phyloP scores from a whole-genome alignment of 352 stramenopile species.

The Phytophthora niederhauseri region DNA sequence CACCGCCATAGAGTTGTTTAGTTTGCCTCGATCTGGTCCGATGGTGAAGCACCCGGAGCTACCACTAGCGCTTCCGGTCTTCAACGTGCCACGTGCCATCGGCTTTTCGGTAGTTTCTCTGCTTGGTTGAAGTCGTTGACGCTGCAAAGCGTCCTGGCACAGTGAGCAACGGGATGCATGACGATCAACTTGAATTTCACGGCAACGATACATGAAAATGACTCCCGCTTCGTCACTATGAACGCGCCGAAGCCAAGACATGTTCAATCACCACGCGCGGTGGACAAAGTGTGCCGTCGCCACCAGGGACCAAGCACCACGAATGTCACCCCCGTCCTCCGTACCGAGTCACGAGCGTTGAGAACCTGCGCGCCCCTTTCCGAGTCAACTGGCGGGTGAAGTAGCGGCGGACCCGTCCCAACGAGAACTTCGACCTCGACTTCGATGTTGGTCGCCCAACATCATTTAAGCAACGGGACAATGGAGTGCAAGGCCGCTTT shows the following conservation, averaged over 20 bases:
- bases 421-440: not conserved
- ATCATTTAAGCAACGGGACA: not conserved
- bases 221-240: not conserved
- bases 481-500: slow-evolving; percentile 18
- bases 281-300: not conserved
- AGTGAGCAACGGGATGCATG: not conserved
- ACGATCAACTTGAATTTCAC: slow-evolving; percentile 2
- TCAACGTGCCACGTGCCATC: not conserved
- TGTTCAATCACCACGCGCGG: not conserved
- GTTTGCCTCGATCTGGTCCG: slow-evolving; percentile 4
- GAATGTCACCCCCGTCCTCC: no score
- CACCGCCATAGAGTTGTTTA: slow-evolving; percentile 4
- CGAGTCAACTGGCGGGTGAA: not conserved
- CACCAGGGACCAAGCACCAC: not conserved
- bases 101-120: slow-evolving; percentile 3
- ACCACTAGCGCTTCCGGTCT: not conserved
- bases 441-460: no score
- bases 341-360: not conserved
- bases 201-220: not conserved
- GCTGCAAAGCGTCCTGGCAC: not conserved
- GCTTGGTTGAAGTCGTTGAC: slow-evolving; percentile 7
- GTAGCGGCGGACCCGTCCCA: slow-evolving; percentile 5
- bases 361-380: not conserved
- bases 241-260: not conserved
- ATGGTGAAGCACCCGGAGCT: slow-evolving; percentile 11